Percentiles rank a stretch among this genome's conserved stretches.
Evolutionary conservation across 2,329 filamentous ascomycete species (phyloP).

Genomic region (Trichocomaceae sp.): DNA sequence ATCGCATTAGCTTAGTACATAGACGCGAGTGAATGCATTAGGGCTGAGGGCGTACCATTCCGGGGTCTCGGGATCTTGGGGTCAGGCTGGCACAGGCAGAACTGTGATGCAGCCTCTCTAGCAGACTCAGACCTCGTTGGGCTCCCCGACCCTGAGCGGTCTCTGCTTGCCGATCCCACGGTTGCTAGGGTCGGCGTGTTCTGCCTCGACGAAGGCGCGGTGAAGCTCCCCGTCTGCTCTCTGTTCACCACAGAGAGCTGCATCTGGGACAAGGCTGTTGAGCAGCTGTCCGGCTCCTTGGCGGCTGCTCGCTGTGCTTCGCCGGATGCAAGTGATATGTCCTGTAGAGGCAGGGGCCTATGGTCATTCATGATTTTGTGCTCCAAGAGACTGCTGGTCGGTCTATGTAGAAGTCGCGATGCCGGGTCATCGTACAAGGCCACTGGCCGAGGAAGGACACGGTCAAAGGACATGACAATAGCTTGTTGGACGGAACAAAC

Average conservation of each 20-base stretch:
- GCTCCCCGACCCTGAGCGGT: slow-evolving; percentile 28
- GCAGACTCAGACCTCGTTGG: slow-evolving; percentile 29
- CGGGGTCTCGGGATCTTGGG: slow-evolving; percentile 64
- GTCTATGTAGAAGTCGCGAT: slow-evolving; percentile 24
- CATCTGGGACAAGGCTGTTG: slow-evolving; percentile 12
- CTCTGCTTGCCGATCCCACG: slow-evolving; percentile 9
- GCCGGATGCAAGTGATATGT: slow-evolving; percentile 5
- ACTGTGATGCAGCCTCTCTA: slow-evolving; percentile 43
- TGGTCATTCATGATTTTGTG: slow-evolving; percentile 38
- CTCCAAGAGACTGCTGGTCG: slow-evolving; percentile 32
- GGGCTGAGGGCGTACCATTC: slow-evolving; percentile 57
- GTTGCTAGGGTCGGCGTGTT: background rate
- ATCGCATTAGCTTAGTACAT: background rate
- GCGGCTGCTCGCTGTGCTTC: background rate
- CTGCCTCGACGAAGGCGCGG: slow-evolving; percentile 1
- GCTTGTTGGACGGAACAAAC: background rate
- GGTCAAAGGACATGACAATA: slow-evolving; percentile 41
- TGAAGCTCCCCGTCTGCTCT: slow-evolving; percentile 17
- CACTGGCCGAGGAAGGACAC: slow-evolving; percentile 40
- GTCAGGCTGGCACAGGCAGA: slow-evolving; percentile 64
- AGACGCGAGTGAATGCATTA: background rate
- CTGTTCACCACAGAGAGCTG: slow-evolving; percentile 25
- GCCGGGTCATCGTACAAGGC: slow-evolving; percentile 36
- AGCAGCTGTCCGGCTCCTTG: slow-evolving; percentile 7
- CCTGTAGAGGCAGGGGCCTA: background rate